A percentile compares a stretch with the other conserved stretches of the same genome.
These are phyloP conservation scores for Platismatia glauca DNA, from an alignment of 495 filamentous ascomycete genomes.

Conservation along the genomic window DNA sequence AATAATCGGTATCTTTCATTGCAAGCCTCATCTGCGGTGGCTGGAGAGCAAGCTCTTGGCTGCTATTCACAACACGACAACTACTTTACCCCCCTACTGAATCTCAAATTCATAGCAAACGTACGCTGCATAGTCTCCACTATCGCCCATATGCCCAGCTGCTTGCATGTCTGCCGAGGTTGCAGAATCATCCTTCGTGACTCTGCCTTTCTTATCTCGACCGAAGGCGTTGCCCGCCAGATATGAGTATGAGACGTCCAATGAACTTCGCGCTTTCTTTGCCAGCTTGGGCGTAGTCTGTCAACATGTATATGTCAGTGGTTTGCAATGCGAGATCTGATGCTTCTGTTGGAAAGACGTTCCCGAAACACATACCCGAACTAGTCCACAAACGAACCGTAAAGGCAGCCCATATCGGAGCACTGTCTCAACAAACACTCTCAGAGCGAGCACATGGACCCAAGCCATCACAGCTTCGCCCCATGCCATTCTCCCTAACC, in stretches of 20 bases:
- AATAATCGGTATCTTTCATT: background rate
- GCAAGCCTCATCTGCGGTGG: background rate
- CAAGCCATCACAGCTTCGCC: conserved; percentile 92
- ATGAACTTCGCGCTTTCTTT: conserved; percentile 67
- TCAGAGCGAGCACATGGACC: conserved; percentile 80
- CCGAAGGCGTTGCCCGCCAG: conserved; percentile 92
- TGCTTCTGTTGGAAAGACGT: background rate
- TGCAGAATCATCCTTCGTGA: conserved; percentile 75
- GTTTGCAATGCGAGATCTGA: conserved; percentile 1
- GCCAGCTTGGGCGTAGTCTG: conserved; percentile 74
- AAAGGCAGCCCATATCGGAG: conserved; percentile 86
- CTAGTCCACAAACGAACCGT: conserved; percentile 72
- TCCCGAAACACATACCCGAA: conserved; percentile 58
- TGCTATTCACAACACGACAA: background rate
- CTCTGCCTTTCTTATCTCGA: conserved; percentile 83
- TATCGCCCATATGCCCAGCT: conserved; percentile 52
- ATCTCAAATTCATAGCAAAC: conserved; percentile 96
- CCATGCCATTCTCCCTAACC: conserved; percentile 77
- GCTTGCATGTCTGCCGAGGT: conserved; percentile 71
- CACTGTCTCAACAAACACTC: conserved; percentile 96
- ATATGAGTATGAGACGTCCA: conserved; percentile 86
- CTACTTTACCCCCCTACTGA: conserved; percentile 1
- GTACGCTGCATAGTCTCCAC: conserved; percentile 85
- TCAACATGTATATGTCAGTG: background rate
- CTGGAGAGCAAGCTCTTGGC: background rate